Evolutionary conservation across 495 filamentous ascomycete species (phyloP).

Genomic region (Neurospora terricola): DNA sequence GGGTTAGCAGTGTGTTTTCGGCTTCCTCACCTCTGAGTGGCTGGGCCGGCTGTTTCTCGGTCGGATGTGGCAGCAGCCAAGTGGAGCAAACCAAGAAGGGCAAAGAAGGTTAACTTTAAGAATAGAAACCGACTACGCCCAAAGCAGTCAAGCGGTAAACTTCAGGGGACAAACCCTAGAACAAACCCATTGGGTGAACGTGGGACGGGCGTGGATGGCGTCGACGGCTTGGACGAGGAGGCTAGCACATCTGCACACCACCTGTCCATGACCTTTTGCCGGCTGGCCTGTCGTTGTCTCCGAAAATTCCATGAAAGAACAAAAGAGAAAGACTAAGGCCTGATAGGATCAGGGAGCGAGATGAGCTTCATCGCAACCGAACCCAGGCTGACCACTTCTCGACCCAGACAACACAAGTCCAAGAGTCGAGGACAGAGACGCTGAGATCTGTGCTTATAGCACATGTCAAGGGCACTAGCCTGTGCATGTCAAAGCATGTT

Average conservation of each 20-base stretch:
- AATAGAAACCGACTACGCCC: slow-evolving; percentile 20
- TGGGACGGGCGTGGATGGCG: neutral
- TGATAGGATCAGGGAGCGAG: neutral
- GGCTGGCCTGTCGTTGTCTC: neutral
- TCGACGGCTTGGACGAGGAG: neutral
- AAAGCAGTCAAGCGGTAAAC: slow-evolving; percentile 3
- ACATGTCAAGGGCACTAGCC: neutral
- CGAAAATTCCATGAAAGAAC: neutral
- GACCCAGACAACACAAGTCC: neutral
- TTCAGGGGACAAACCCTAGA: neutral
- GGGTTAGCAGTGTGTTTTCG: neutral
- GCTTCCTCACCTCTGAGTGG: slow-evolving; percentile 3
- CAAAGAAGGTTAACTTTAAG: slow-evolving; percentile 21
- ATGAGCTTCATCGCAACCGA: neutral
- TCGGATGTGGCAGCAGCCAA: slow-evolving; percentile 7
- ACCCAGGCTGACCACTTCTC: neutral
- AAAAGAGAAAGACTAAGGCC: neutral
- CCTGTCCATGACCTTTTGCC: neutral
- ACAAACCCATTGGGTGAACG: neutral
- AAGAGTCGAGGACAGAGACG: neutral
- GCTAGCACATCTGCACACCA: neutral
- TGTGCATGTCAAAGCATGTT: neutral
- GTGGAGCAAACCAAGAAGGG: slow-evolving; percentile 1
- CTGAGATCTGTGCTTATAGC: neutral
- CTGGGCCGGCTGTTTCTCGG: neutral